Evolutionary conservation across 371 early-diverging fungal genomes (phyloP), one percentile per base, ranked within the genome.

Genomic region (Cokeromyces recurvatus): DNA sequence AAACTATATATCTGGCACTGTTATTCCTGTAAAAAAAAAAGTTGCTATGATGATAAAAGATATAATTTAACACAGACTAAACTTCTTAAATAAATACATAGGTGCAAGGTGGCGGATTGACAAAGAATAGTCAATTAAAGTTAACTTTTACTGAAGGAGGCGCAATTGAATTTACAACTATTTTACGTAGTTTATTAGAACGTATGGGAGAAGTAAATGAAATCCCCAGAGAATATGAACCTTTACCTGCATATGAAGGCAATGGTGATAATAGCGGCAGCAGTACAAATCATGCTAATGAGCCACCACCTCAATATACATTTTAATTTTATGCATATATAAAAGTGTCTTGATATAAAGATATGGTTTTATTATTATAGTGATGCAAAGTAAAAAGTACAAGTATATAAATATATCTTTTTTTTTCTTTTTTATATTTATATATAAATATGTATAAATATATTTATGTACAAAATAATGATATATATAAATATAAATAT

Each of bases 111-210:
- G 79, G 79, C 32, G 79, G 79, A 20, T 47, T 79, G 14, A 38
- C 64, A 29, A 51, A 51, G 16, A 37, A 59, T 8, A 67, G 70
- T 6, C 48, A 58, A 20, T 31, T 74, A 21, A 71, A 64, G 16
- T 15, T 73, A 11, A 69, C 66, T 14, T 79, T 79, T 38, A 57
- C 59, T 16, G 78, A 78, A 62, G 78, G 78, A 50, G 74, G 78
- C 9, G 74, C 77, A 3, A 74, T 75, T 56, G 74, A 78, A 42
- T 78, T 78, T 32, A 66, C 69, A 2, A 64, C 39, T 16, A 61
- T 67, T 12, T 65, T 64, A 31, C 71, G 65, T 29, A 57, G 46
- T 20, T 40, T 75, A 34, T 47, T 71, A 15, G 63, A 71, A 19
- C 50, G 72, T 11, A 50, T 78, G 14, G 64, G 53, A 27, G 68